Evolutionary conservation across 164 flowering plant species (phyloP).

Genomic region (Brasenia schreberi): DNA sequence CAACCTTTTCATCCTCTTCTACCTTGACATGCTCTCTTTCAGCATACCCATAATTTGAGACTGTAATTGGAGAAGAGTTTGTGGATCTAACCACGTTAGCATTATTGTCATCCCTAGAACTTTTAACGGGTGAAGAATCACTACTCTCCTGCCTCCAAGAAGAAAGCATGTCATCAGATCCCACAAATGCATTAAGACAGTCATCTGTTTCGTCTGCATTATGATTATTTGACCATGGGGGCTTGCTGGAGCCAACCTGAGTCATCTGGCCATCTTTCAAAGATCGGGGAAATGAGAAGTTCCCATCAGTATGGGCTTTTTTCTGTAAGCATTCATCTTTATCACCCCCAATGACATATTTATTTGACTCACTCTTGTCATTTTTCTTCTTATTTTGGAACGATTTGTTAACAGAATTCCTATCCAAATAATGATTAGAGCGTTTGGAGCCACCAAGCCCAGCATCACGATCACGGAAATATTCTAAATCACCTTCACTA

Average conservation of each 20-base stretch:
- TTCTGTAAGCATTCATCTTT: conserved; percentile 12
- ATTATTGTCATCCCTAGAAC: conserved; percentile 55
- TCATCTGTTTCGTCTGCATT: conserved; percentile 2
- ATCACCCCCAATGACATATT: conserved; percentile 25
- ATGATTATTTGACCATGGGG: conserved; percentile 42
- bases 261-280: conserved; percentile 29
- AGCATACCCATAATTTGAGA: conserved; percentile 42
- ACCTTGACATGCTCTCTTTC: conserved; percentile 25
- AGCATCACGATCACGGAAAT: conserved; percentile 56
- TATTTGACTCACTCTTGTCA: conserved; percentile 20
- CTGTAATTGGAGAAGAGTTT: conserved; percentile 52
- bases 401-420: conserved; percentile 23
- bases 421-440: conserved; percentile 18
- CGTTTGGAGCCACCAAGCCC: conserved; percentile 11
- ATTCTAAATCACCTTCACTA: conserved; percentile 81
- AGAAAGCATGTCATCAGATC: conserved; percentile 50
- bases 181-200: conserved; percentile 9
- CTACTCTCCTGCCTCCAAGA: conserved; percentile 64
- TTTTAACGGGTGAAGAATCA: conserved; percentile 57
- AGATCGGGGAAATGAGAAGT: conserved; percentile 76
- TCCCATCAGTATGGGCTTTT: conserved; percentile 34
- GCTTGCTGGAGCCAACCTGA: conserved; percentile 35
- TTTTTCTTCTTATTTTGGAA: conserved; percentile 27
- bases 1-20: conserved; percentile 33
- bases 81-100: conserved; percentile 29